Evolutionary conservation across 108 stramenopile genomes (phyloP).

Genomic region (Mayamaea pseudoterrestris): DNA sequence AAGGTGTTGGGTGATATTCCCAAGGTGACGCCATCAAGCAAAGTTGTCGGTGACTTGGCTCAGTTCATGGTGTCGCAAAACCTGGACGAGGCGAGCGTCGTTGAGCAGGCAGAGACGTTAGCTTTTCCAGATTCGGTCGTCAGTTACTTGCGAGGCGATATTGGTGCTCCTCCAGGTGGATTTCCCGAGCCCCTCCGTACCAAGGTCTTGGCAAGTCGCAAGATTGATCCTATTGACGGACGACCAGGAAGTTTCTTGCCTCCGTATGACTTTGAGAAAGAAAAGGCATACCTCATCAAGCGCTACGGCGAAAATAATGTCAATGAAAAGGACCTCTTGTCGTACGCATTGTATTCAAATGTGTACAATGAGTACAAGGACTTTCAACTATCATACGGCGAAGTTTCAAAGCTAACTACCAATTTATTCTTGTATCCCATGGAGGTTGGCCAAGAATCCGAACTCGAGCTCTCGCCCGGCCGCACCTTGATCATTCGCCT

Average conservation of each 20-base stretch:
- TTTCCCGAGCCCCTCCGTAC: constrained; percentile 89
- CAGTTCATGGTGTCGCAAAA: constrained; percentile 90
- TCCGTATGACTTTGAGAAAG: constrained; percentile 61
- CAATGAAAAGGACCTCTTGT: constrained; percentile 68
- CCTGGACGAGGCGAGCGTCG: constrained; percentile 63
- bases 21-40: constrained; percentile 93
- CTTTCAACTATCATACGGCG: constrained; percentile 54
- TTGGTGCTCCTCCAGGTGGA: constrained; percentile 85
- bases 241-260: constrained; percentile 86
- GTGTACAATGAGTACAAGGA: constrained; percentile 80
- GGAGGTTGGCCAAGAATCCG: constrained; percentile 77
- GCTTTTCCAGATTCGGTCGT: constrained; percentile 84
- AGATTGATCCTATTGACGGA: constrained; percentile 62
- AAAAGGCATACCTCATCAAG: constrained; percentile 31
- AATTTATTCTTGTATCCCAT: constrained; percentile 76
- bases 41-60: constrained; percentile 93
- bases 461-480: constrained; percentile 51
- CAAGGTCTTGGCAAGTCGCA: constrained; percentile 54
- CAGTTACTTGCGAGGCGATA: constrained; percentile 82
- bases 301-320: constrained; percentile 52
- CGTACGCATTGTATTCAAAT: constrained; percentile 80
- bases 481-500: constrained; percentile 34
- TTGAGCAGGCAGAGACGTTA: constrained; percentile 79
- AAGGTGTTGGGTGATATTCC: constrained; percentile 87
- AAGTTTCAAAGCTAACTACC: constrained; percentile 66